Evolutionary conservation across 2,329 filamentous ascomycete genomes (phyloP).

Genomic region (Camillea tinctor): DNA sequence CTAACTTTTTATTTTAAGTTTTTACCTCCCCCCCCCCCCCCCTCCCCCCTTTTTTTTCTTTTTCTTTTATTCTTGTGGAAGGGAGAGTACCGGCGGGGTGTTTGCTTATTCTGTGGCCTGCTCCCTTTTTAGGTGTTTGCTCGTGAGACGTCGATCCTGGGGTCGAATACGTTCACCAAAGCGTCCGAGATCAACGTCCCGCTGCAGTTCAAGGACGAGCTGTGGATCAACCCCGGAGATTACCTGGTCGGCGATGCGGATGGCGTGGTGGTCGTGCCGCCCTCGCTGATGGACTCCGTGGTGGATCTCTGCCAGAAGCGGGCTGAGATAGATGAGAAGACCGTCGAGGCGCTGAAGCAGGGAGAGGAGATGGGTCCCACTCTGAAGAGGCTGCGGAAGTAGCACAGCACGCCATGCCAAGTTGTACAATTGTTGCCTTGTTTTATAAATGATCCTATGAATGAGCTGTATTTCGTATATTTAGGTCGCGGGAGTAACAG

Average conservation of each 20-base stretch:
- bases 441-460: no score
- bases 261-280: constrained; percentile 44
- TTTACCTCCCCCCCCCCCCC: no score
- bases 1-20: no score
- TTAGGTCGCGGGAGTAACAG: no score
- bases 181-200: constrained; percentile 44
- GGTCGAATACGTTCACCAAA: constrained; percentile 43
- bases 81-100: no score
- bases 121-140: constrained; percentile 41
- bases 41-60: no score
- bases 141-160: constrained; percentile 34
- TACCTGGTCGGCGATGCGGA: constrained; percentile 46
- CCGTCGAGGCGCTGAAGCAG: constrained; percentile 4
- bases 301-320: constrained; percentile 29
- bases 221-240: constrained; percentile 41
- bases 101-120: no score
- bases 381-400: constrained; percentile 5
- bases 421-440: no score
- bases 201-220: constrained; percentile 38
- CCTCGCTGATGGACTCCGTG: constrained; percentile 35
- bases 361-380: constrained; percentile 8
- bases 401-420: no score
- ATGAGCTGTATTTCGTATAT: no score
- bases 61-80: no score
- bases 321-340: constrained; percentile 30